phyloP scores from a whole-genome alignment of 495 filamentous ascomycete genomes.

The Opeltia flavorubescens region DNA sequence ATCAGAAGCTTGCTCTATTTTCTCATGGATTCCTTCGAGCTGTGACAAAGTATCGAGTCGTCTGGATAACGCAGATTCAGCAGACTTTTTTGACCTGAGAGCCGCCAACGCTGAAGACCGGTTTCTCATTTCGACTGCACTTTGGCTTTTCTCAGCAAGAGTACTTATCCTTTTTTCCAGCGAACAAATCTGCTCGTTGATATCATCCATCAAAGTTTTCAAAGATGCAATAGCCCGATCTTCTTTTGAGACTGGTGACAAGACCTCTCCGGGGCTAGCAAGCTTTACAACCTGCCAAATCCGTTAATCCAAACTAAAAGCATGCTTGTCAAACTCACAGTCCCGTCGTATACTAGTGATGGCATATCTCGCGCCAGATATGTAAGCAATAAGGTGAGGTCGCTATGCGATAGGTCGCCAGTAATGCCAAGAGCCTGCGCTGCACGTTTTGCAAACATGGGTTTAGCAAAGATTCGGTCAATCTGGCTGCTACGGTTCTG shows the following conservation, averaged over 20 bases:
- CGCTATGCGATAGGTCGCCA: slow-evolving; percentile 43
- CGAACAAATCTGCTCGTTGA: slow-evolving; percentile 48
- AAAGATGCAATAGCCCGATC: slow-evolving; percentile 72
- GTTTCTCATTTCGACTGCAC: slow-evolving; percentile 56
- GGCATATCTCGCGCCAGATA: slow-evolving; percentile 59
- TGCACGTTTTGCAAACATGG: slow-evolving; percentile 48
- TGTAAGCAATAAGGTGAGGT: slow-evolving; percentile 55
- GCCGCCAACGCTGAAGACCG: slow-evolving; percentile 57
- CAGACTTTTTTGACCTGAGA: slow-evolving; percentile 68
- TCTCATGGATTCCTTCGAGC: slow-evolving; percentile 63
- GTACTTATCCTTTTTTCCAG: slow-evolving; percentile 39
- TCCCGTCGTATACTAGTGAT: slow-evolving; percentile 45
- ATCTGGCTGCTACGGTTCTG: slow-evolving; percentile 8
- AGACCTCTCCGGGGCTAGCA: slow-evolving; percentile 29
- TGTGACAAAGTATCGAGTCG: slow-evolving; percentile 60
- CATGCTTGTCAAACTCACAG: not conserved
- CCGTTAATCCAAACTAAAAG: slow-evolving; percentile 9
- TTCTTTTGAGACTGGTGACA: slow-evolving; percentile 46
- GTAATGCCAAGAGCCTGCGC: slow-evolving; percentile 34
- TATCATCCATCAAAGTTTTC: slow-evolving; percentile 47
- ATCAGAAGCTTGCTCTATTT: slow-evolving; percentile 73
- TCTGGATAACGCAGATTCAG: slow-evolving; percentile 53
- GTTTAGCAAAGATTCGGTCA: slow-evolving; percentile 52
- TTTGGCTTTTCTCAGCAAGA: slow-evolving; percentile 42
- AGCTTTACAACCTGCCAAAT: slow-evolving; percentile 60